Base-by-base conservation (phyloP, 1,284 basidiomycete species). In the Ganoderma lucidum region DNA sequence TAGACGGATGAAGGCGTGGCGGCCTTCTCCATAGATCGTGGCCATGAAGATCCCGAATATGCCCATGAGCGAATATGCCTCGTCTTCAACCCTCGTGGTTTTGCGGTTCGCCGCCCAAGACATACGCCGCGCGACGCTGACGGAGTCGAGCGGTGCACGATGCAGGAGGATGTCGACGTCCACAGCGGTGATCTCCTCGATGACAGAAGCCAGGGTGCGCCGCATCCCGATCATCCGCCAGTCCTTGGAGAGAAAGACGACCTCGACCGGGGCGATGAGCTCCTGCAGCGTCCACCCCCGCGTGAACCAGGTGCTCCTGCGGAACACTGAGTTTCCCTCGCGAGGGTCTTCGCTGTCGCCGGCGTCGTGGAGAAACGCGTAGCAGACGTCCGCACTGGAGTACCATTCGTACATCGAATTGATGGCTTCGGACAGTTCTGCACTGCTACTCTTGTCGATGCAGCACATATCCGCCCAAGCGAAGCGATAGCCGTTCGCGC, bases 211-310 rank as follows among this genome's bases (percentile, higher is more conserved):
- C 1, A 66, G 32, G 42, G 53, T 14, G 9, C 41, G 45, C 51
- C 63, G 62, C 30, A 56, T 61, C 3, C 64, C 68, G 6, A 70
- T 9, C 44, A 61, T 60, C 8, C 14, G n/a, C 69, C 69, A 70
- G n/a, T 53, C 32, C 19, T 19, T 14, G 5, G 69, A 70, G 0
- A 70, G 42, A 35, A 70, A 70, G 4, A 67, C 15, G 35, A 64
- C 41, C 9, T 61, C 44, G 6, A 19, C 44, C 2, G 69, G 69
- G 4, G 65, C 63, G 32, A 70, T 62, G 41, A 70, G 69, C 35
- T 66, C 68, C 39, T 68, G 67, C 15, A 68, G 67, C 23, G 67
- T 68, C 67, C 67, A 64, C 6, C 63, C 67, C 6, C 67, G 67
- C 15, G 55, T 64, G 48, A 64, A 63, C 63, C 67, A 68, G 8